phyloP scores from a whole-genome alignment of 225 moss, liverwort and hornwort genomes.

The Straminergon stramineum region DNA sequence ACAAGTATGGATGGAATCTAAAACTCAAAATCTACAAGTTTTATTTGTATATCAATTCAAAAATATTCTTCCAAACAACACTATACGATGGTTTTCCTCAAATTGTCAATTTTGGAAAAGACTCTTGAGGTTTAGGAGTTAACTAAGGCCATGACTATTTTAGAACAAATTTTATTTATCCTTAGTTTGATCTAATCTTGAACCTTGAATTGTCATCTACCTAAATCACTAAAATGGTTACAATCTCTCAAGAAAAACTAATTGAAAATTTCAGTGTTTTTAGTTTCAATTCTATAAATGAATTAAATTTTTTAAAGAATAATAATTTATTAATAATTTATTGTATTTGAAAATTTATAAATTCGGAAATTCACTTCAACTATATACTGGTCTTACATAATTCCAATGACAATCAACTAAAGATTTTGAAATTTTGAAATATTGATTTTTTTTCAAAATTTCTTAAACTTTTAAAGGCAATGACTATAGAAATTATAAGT shows the following conservation, averaged over 20 bases:
- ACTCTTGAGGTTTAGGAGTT: no score
- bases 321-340: neutral
- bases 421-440: neutral
- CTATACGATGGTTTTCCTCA: no score
- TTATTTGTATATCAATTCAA: no score
- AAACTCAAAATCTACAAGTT: no score
- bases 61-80: no score
- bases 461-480: neutral
- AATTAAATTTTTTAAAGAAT: no score
- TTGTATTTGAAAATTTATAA: neutral
- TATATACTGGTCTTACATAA: neutral
- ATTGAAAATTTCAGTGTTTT: neutral
- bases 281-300: neutral
- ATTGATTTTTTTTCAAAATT: neutral
- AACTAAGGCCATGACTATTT: neutral
- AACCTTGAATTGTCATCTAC: neutral
- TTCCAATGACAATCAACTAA: neutral
- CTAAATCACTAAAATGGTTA: fast-evolving
- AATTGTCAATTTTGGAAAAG: no score
- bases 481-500: no score
- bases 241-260: neutral
- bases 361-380: neutral
- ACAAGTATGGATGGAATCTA: no score
- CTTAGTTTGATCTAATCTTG: neutral
- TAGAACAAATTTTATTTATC: neutral